Percentiles rank a stretch among this genome's conserved stretches.
Evolutionary conservation across 257 asterid species (phyloP).

Genomic region (Scutellaria barbata): DNA sequence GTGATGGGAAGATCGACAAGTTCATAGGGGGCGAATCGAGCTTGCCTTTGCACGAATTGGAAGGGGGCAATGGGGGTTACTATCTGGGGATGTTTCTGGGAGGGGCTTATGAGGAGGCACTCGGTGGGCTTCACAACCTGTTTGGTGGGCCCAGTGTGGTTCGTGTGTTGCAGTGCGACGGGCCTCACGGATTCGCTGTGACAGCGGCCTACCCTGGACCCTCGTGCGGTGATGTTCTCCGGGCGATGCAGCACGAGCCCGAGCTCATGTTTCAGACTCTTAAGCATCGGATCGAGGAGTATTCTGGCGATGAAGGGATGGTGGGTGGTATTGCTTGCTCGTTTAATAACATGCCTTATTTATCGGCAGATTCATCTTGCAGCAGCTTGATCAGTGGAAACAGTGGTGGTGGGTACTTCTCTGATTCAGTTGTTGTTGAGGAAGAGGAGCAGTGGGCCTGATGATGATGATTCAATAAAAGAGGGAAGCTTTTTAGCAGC

Average conservation of each 20-base stretch:
- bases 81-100: constrained; percentile 74
- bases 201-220: constrained; percentile 60
- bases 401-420: constrained; percentile 25
- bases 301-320: constrained; percentile 32
- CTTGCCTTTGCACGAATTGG: constrained; percentile 77
- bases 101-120: constrained; percentile 80
- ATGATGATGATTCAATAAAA: constrained; percentile 26
- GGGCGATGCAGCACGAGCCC: constrained; percentile 70
- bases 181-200: constrained; percentile 63
- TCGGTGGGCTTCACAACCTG: constrained; percentile 75
- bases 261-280: constrained; percentile 65
- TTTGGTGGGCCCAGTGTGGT: constrained; percentile 71
- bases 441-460: constrained; percentile 70
- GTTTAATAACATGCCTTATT: constrained; percentile 68
- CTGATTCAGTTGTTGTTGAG: constrained; percentile 49
- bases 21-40: constrained; percentile 95
- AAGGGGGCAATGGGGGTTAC: constrained; percentile 44
- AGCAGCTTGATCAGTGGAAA: constrained; percentile 48
- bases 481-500: constrained; percentile 28
- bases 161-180: constrained; percentile 59
- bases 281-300: constrained; percentile 61
- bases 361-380: constrained; percentile 38
- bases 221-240: constrained; percentile 66
- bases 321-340: constrained; percentile 32
- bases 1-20: constrained; percentile 90